Conservation (phyloP, 345 rosid species). For the Gossypium raimondii region DNA sequence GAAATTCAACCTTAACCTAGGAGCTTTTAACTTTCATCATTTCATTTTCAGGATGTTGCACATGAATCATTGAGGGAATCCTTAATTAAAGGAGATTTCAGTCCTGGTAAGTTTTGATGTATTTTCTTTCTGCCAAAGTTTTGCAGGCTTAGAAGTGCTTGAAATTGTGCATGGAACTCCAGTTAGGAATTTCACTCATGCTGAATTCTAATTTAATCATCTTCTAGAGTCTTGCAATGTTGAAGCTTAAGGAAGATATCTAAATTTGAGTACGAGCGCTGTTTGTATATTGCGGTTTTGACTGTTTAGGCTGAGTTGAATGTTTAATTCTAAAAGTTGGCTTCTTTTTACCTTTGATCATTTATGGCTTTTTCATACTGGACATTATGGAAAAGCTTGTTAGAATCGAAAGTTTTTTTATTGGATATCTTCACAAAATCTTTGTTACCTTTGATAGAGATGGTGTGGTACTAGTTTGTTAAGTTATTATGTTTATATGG, state of each 20-base stretch:
- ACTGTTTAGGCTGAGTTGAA: not conserved
- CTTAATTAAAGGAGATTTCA: conserved; percentile 41
- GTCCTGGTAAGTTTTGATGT: conserved; percentile 33
- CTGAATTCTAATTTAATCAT: not conserved
- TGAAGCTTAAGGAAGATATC: not conserved
- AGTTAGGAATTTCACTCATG: not conserved
- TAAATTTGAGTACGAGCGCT: not conserved
- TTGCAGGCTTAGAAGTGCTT: not conserved
- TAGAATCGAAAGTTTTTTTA: not conserved
- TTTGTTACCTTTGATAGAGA: conserved; percentile 1
- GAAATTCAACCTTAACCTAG: not conserved
- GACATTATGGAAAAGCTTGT: not conserved
- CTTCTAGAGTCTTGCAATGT: not conserved
- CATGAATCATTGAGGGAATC: conserved; percentile 58
- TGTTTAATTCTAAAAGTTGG: not conserved
- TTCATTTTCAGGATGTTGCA: conserved; percentile 63
- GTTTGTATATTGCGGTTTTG: not conserved
- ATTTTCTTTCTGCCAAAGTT: not conserved
- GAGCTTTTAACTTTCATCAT: conserved; percentile 20
- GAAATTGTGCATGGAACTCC: conserved; percentile 2
- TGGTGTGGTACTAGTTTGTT: not conserved
- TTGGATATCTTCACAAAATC: not conserved
- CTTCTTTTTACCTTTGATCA: not conserved
- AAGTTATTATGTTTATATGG: not conserved
- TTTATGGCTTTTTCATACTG: not conserved